Evolutionary conservation across 2,329 filamentous ascomycete genomes (phyloP), one percentile per base, ranked within the genome.

Genomic region (Venturia aucupariae): DNA sequence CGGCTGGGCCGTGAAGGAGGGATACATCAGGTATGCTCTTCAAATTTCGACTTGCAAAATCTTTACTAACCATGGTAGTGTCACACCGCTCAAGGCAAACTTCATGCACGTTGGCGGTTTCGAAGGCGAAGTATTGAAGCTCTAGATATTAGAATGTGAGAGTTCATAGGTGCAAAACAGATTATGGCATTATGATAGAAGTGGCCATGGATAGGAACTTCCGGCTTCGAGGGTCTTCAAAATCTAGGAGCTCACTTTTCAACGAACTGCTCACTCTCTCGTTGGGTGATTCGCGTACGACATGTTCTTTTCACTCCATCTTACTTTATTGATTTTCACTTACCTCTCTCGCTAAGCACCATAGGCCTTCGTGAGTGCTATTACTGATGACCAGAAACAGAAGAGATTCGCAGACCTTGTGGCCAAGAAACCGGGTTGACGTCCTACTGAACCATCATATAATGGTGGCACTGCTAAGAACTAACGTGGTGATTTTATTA

Each of bases 31-130:
- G 51, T 57, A 57, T 57, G 51, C 30, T 35, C 19, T 57, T 19
- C 15, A 90, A 61, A 17, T 60, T 30, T 30, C 7, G n/a, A 35
- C 46, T 30, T n/a, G 35, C 27, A 30, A 8, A 24, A 32, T 15
- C 42, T 63, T 63, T 65, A 39, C 62, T 59, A 70, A 38, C 67
- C 71, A 96, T 3, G 6, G 24, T 10, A 57, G 92, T 75, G 86
- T 99, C 65, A 97, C 94, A 4, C 90, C 93, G 17, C 76, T 97
- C 69, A 90, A 90, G 75, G 92, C 93, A 51, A 97, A 96, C 75
- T 99, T 97, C 75, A 92, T 90, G 84, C 90, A 93, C 74, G 82
- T 84, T 13, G 77, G 84, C 66, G 81, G 86, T 66, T 80, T 86
- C 70, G 79, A 86, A 67, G 82, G 86, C 71, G 90, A 95, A 80